Percentiles rank a stretch among this genome's conserved stretches.
Conservation (phyloP, 305 asterid species). For the Fraxinus angustifolia region DNA sequence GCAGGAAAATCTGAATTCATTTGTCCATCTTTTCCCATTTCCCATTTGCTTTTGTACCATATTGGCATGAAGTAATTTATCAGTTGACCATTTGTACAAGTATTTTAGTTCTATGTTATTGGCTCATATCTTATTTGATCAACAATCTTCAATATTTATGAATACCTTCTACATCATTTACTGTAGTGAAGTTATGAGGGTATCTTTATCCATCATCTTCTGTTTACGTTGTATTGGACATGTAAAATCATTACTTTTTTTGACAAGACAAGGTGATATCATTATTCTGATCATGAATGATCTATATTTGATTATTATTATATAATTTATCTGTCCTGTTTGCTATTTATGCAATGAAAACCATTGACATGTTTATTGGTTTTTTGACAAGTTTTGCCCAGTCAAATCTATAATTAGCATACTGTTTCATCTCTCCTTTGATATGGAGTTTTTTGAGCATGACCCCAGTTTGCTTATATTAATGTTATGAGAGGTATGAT, state of each 20-base stretch:
- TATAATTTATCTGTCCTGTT: not conserved
- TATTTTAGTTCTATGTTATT: not conserved
- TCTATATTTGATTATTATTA: not conserved
- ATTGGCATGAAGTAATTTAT: not conserved
- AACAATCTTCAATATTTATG: not conserved
- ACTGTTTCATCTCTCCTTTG: not conserved
- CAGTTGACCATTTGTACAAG: not conserved
- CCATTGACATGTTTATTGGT: not conserved
- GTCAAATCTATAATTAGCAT: not conserved
- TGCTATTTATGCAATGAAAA: not conserved
- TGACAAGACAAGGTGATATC: not conserved
- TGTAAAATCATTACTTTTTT: not conserved
- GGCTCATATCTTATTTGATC: not conserved
- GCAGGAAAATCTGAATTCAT: not conserved
- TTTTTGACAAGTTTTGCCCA: not conserved
- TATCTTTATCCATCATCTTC: not conserved
- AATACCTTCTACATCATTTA: conserved; percentile 1
- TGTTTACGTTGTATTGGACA: not conserved
- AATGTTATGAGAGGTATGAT: not conserved
- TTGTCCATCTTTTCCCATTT: not conserved
- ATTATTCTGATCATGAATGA: not conserved
- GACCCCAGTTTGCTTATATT: not conserved
- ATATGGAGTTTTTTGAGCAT: not conserved
- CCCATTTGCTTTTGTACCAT: not conserved
- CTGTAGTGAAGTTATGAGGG: not conserved